These are phyloP conservation scores for Oryza nivara DNA, from an alignment of 176 grass and related monocot genomes.

Conservation along the genomic window DNA sequence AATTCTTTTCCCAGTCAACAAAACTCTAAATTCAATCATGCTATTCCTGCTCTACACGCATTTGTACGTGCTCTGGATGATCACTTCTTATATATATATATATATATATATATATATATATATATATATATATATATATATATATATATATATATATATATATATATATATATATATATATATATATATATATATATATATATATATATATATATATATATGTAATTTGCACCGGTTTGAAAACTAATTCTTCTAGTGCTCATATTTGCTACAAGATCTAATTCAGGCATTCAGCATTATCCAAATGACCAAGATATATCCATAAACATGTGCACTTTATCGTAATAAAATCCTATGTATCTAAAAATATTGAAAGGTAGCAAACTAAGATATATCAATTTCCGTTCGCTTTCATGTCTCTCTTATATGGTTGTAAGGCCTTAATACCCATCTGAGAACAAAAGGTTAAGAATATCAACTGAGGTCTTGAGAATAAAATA, in stretches of 20 bases:
- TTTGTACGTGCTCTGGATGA: slow-evolving; percentile 22
- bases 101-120: too few species aligned
- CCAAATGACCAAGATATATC: slow-evolving; percentile 19
- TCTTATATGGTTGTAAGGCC: not conserved
- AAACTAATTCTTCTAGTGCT: slow-evolving; percentile 18
- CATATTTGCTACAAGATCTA: not conserved
- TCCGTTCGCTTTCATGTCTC: not conserved
- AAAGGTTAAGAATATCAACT: slow-evolving; percentile 4
- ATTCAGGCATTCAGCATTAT: slow-evolving; percentile 34
- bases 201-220: too few species aligned
- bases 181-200: not conserved
- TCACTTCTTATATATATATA: slow-evolving; percentile 1
- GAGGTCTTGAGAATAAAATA: slow-evolving; percentile 20
- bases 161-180: too few species aligned
- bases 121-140: too few species aligned
- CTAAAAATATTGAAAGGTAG: slow-evolving; percentile 3
- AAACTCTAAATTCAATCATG: slow-evolving; percentile 12
- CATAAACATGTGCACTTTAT: slow-evolving; percentile 4
- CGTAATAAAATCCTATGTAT: not conserved
- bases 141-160: slow-evolving; percentile 2
- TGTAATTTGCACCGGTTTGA: not conserved
- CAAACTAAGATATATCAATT: slow-evolving; percentile 20
- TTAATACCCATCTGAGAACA: not conserved
- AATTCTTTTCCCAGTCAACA: slow-evolving; percentile 9
- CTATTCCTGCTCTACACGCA: not conserved